A percentile compares a stretch with the other conserved stretches of the same genome.
These are phyloP conservation scores for Alternaria triticina DNA, from an alignment of 2,329 filamentous ascomycete genomes.

Conservation along the genomic window DNA sequence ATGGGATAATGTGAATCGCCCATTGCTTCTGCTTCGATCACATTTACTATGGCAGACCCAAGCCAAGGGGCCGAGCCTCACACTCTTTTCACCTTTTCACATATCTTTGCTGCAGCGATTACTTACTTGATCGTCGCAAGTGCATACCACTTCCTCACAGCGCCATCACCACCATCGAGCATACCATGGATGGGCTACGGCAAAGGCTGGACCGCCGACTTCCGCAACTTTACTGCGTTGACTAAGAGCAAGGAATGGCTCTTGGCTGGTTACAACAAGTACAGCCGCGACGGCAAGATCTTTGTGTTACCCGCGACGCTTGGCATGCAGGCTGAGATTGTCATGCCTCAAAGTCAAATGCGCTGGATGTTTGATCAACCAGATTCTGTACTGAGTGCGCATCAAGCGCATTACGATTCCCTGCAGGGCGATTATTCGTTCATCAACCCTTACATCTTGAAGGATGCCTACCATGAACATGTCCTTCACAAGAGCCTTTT, in stretches of 20 bases:
- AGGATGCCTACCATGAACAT: constrained; percentile 51
- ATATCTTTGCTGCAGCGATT: constrained; percentile 10
- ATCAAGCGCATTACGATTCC: constrained; percentile 47
- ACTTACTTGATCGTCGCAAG: constrained; percentile 27
- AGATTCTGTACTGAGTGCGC: constrained; percentile 47
- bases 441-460: constrained; percentile 42
- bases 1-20: neutral
- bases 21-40: neutral
- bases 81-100: neutral
- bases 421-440: constrained; percentile 51
- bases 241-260: constrained; percentile 33
- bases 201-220: constrained; percentile 25
- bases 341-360: constrained; percentile 46
- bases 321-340: constrained; percentile 34
- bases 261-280: constrained; percentile 28
- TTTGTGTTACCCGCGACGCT: constrained; percentile 37
- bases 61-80: neutral
- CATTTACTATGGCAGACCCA: neutral
- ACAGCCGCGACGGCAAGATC: constrained; percentile 30
- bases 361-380: constrained; percentile 53
- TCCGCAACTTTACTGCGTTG: constrained; percentile 28
- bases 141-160: constrained; percentile 16
- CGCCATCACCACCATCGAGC: constrained; percentile 21
- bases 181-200: constrained; percentile 37
- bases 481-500: constrained; percentile 52